Base-by-base conservation (phyloP, 1,284 basidiomycete genomes). In the Anthracocystis setariae region DNA sequence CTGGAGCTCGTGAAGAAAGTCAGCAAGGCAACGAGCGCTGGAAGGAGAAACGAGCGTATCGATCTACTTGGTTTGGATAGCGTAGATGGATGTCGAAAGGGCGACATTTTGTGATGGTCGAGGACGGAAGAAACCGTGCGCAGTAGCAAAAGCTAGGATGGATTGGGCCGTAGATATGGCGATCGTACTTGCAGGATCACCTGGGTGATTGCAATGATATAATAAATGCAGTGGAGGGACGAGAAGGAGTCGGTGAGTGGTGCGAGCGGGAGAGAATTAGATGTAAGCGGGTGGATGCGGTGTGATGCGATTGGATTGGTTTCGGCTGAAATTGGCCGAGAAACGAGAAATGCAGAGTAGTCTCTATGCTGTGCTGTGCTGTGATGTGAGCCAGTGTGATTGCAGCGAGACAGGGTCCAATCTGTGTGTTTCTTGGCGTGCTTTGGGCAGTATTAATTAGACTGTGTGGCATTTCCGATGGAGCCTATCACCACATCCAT, bases 21-120 rank as follows among this genome's bases (percentile, higher is more conserved):
- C 29, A 61, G 44, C 33, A 67, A 21, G 9, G 45, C 29, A 10
- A 59, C 10, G 2, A 50, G 12, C 21, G 29, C 32, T 3, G 46
- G 21, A 33, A 45, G 2, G 35, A 61, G n/a, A 21, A 46, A 9
- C 8, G 44, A 38, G n/a, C 45, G 46, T 48, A 67, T 56, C 42
- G 57, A 40, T 20, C 47, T n/a, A 9, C 35, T 29, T 29, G 29
- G 8, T 37, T 15, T n/a, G 8, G 35, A 37, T 37, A n/a, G n/a
- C 15, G 15, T 5, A 8, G 35, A 13, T n/a, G 5, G 35, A 5
- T 15, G 8, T 13, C 12, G n/a, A 37, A 15, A 8, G 35, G 13
- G 8, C 13, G 13, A 15, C 35, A 37, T 37, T 37, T 37, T 37
- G 35, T 9, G 17, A 15, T 37, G 8, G n/a, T 13, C 35, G 35